Conservation (phyloP, 192 early-diverging fungal genomes). For the Coemansia asiatica region DNA sequence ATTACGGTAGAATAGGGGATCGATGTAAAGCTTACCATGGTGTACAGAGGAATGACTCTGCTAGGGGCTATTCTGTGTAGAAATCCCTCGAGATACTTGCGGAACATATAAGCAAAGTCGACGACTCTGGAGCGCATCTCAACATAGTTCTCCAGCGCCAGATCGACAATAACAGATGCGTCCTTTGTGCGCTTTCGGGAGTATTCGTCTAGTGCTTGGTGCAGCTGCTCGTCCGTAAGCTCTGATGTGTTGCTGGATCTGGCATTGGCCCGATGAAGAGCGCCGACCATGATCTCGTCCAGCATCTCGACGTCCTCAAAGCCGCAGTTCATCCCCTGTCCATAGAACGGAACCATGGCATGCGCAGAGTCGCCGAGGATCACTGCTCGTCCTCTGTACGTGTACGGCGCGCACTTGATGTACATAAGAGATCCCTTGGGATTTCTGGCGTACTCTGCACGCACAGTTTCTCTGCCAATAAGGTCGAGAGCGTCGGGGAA, state of each 20-base stretch:
- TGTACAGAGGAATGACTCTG: constrained; percentile 84
- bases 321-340: constrained; percentile 98
- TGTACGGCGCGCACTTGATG: constrained; percentile 84
- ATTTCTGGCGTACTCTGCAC: constrained; percentile 79
- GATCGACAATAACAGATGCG: constrained; percentile 83
- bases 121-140: constrained; percentile 91
- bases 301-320: constrained; percentile 88
- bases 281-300: constrained; percentile 42
- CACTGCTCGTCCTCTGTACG: constrained; percentile 72
- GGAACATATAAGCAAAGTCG: constrained; percentile 66
- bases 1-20: constrained; percentile 79
- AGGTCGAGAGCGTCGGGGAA: constrained; percentile 78
- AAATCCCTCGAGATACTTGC: constrained; percentile 78
- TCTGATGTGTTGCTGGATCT: constrained; percentile 27
- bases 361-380: constrained; percentile 96
- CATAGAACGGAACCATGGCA: constrained; percentile 98
- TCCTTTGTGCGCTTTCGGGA: constrained; percentile 68
- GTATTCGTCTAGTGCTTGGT: constrained; percentile 72
- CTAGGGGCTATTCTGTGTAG: constrained; percentile 74
- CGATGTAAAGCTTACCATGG: constrained; percentile 92
- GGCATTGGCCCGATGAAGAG: constrained; percentile 59
- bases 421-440: constrained; percentile 81
- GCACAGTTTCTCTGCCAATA: constrained; percentile 72
- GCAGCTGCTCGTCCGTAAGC: constrained; percentile 47
- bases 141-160: constrained; percentile 91